Conservation (phyloP, 768 basidiomycete genomes). For the Phanerochaete carnosa region DNA sequence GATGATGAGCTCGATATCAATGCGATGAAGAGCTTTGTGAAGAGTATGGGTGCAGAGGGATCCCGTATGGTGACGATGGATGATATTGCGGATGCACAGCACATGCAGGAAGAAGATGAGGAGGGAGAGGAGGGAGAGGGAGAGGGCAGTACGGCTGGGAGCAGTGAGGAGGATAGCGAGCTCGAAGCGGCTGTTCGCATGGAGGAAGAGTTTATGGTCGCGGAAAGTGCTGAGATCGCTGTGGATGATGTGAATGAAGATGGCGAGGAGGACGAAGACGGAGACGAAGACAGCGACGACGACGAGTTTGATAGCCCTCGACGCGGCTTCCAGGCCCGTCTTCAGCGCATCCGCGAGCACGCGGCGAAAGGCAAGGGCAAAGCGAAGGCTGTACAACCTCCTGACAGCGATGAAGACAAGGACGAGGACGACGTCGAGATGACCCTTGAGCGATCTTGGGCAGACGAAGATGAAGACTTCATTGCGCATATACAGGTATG, state of each 20-base stretch:
- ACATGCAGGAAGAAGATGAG: conserved; percentile 48
- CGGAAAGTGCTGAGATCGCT: conserved; percentile 16
- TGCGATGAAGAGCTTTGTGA: conserved; percentile 53
- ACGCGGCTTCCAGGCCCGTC: conserved; percentile 33
- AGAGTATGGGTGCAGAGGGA: conserved; percentile 47
- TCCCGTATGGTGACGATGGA: conserved; percentile 56
- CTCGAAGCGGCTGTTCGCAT: conserved; percentile 37
- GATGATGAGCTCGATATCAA: conserved; percentile 51
- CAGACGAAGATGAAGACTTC: conserved; percentile 57
- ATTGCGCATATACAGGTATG: conserved; percentile 53
- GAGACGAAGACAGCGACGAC: conserved; percentile 28
- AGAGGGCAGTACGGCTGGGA: conserved; percentile 7
- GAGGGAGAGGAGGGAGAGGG: conserved; percentile 23
- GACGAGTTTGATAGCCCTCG: conserved; percentile 35
- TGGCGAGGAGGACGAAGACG: conserved; percentile 18
- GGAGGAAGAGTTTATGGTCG: conserved; percentile 47
- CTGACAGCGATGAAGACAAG: conserved; percentile 18
- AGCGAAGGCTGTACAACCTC: conserved; percentile 28
- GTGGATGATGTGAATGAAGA: conserved; percentile 11
- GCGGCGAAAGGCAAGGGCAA: conserved; percentile 16
- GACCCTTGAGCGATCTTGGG: conserved; percentile 31
- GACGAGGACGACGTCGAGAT: conserved; percentile 22
- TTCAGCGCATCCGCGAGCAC: conserved; percentile 29
- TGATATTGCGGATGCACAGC: conserved; percentile 56
- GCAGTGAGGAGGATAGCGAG: conserved; percentile 26